phyloP scores from a whole-genome alignment of 2,329 filamentous ascomycete genomes.

The Escovopsis sp. region DNA sequence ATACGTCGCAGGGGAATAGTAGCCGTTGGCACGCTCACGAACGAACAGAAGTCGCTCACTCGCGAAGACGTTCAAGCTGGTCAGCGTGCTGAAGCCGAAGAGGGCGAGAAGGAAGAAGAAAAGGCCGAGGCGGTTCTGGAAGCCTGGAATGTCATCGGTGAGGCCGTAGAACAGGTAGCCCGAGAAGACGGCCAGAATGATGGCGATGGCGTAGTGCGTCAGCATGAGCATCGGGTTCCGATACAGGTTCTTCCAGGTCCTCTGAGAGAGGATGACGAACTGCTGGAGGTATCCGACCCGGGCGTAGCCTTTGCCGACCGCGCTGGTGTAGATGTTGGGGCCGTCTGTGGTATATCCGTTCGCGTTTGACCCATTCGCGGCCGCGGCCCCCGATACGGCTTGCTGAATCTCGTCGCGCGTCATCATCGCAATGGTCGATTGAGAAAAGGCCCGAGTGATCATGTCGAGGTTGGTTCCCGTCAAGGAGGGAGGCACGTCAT shows the following conservation, averaged over 20 bases:
- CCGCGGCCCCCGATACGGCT: conserved; percentile 48
- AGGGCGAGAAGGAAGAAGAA: conserved; percentile 96
- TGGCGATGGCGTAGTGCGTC: conserved; percentile 94
- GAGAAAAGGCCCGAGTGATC: conserved; percentile 59
- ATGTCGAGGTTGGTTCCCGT: conserved; percentile 67
- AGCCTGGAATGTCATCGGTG: conserved; percentile 89
- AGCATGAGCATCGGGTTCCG: conserved; percentile 97
- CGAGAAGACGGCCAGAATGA: conserved; percentile 82
- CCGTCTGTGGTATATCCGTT: conserved; percentile 34
- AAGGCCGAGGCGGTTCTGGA: conserved; percentile 90
- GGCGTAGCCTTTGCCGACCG: conserved; percentile 64
- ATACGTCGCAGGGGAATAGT: conserved; percentile 88
- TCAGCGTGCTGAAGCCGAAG: conserved; percentile 93
- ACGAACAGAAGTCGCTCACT: conserved; percentile 83
- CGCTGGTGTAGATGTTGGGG: conserved; percentile 36
- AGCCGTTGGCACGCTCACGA: conserved; percentile 87
- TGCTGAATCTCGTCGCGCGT: conserved; percentile 67
- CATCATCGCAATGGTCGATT: conserved; percentile 60
- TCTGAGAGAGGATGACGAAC: conserved; percentile 75
- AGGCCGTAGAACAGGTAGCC: conserved; percentile 94
- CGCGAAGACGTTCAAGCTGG: conserved; percentile 85
- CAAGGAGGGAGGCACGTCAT: conserved; percentile 45
- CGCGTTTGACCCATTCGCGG: conserved; percentile 49
- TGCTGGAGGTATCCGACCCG: conserved; percentile 69
- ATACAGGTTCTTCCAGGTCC: conserved; percentile 96